A percentile compares a stretch with the other conserved stretches of the same genome.
These are phyloP conservation scores for Phytophthora sp. DNA, from an alignment of 352 stramenopile species.

Conservation along the genomic window DNA sequence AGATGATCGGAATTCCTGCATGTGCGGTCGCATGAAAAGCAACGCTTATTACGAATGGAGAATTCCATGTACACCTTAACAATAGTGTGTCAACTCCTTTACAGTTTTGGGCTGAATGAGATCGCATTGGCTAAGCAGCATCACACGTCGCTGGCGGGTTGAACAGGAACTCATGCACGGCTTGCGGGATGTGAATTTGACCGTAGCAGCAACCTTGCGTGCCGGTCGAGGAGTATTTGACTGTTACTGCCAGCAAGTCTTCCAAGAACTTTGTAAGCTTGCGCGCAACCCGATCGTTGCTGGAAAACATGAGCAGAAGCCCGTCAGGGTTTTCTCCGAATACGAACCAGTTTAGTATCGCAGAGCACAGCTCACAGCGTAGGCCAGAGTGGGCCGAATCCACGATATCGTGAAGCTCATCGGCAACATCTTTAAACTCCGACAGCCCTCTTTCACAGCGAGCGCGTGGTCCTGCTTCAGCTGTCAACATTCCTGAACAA, in stretches of 20 bases:
- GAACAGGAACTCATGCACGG: constrained; percentile 25
- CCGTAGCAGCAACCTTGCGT: constrained; percentile 13
- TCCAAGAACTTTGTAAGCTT: constrained; percentile 25
- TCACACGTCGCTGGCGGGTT: constrained; percentile 1
- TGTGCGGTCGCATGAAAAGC: constrained; percentile 69
- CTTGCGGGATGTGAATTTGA: constrained; percentile 8
- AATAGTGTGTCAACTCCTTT: no score
- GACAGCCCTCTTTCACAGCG: constrained; percentile 8
- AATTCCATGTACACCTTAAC: no score
- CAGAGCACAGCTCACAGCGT: constrained; percentile 19
- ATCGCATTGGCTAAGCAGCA: constrained; percentile 1
- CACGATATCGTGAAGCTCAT: constrained; percentile 12
- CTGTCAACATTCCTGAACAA: constrained; percentile 1
- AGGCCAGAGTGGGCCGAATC: constrained; percentile 2
- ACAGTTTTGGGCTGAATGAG: no score
- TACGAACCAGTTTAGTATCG: constrained; percentile 16
- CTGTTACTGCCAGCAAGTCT: constrained; percentile 11
- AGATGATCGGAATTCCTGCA: constrained; percentile 65
- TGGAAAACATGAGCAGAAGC: constrained; percentile 3
- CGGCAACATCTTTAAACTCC: constrained; percentile 13
- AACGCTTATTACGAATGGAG: no score
- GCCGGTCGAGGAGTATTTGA: background rate
- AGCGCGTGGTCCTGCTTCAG: background rate
- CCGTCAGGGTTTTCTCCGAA: constrained; percentile 17
- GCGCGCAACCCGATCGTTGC: constrained; percentile 14